Evolutionary conservation across 1,284 basidiomycete genomes (phyloP), one percentile per base, ranked within the genome.

Genomic region (Abortiporus biennis): DNA sequence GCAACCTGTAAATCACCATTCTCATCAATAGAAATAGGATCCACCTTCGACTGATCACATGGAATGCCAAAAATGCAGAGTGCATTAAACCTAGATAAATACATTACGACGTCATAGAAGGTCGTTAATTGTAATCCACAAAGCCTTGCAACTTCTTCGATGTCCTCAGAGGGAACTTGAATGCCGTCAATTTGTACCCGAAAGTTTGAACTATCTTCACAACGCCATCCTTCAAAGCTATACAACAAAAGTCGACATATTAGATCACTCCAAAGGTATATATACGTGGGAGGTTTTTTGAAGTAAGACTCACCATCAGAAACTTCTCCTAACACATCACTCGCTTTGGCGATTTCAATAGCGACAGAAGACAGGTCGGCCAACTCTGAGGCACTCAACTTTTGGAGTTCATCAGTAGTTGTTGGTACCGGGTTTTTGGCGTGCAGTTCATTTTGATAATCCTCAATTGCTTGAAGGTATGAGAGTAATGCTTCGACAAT

Each of bases 401-500:
- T 54, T 5, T 47, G 50, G 21, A 65, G 44, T 48, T 72, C 68
- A 6, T 69, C 65, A 0, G 58, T 50, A 0, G 12, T 38, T 5
- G 64, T 63, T 1, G 63, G 57, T 20, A 62, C 55, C 12, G 63
- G 54, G 32, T 68, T 65, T 16, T 55, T 68, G 40, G 54, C 52
- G 39, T 55, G 53, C 23, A 76, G 52, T 48, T 82, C 74, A 0
- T 50, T 50, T 43, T 76, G 72, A 46, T 82, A 82, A 20, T 72
- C 69, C 48, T 90, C 85, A 9, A 90, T 62, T 1, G 77, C 80
- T 1, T 61, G 57, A 15, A 88, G 69, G 64, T 82, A 87, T 2
- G 73, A 71, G 13, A 85, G 55, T 50, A 92, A 66, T 0, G 82
- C 82, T 59, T 92, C 89, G 6, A 93, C 60, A 17, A 89, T 78